Evolutionary conservation across 1,139 yeast genomes (phyloP).

Genomic region (Pichia kudriavzevii): DNA sequence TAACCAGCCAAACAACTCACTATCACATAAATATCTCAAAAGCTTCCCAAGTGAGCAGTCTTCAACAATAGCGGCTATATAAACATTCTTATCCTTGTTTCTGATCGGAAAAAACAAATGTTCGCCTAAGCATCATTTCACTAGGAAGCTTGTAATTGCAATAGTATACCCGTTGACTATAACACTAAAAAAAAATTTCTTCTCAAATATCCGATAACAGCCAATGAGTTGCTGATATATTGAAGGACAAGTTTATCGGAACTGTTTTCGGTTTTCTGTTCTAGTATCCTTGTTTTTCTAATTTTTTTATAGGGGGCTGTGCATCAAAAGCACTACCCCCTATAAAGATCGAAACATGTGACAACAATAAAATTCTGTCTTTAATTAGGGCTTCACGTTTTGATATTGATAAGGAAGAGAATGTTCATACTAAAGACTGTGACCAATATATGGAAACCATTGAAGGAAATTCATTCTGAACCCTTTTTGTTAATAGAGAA

Average conservation of each 20-base stretch:
- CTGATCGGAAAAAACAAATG: conserved; percentile 34
- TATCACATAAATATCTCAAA: conserved; percentile 41
- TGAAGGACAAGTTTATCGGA: conserved; percentile 38
- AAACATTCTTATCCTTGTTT: conserved; percentile 34
- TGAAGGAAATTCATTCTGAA: too few species aligned
- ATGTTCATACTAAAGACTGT: not conserved
- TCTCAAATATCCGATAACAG: conserved; percentile 45
- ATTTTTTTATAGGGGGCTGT: conserved; percentile 34
- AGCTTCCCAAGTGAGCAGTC: conserved; percentile 49
- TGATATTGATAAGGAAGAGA: conserved; percentile 2
- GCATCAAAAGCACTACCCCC: conserved; percentile 35
- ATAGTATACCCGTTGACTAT: conserved; percentile 33
- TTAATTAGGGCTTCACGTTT: not conserved
- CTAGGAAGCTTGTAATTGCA: conserved; percentile 30
- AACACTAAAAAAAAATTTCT: conserved; percentile 35
- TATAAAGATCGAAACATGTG: conserved; percentile 29
- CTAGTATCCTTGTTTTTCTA: conserved; percentile 39
- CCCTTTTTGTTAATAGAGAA: too few species aligned
- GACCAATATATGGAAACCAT: conserved; percentile 5
- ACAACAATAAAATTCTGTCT: not conserved
- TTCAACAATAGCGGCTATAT: conserved; percentile 40
- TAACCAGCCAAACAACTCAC: conserved; percentile 24
- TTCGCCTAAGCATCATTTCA: conserved; percentile 31
- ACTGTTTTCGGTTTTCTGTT: conserved; percentile 29
- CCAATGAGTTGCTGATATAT: conserved; percentile 38